Conservation (phyloP, 2,329 filamentous ascomycete species). For the Mollisiaceae sp. region DNA sequence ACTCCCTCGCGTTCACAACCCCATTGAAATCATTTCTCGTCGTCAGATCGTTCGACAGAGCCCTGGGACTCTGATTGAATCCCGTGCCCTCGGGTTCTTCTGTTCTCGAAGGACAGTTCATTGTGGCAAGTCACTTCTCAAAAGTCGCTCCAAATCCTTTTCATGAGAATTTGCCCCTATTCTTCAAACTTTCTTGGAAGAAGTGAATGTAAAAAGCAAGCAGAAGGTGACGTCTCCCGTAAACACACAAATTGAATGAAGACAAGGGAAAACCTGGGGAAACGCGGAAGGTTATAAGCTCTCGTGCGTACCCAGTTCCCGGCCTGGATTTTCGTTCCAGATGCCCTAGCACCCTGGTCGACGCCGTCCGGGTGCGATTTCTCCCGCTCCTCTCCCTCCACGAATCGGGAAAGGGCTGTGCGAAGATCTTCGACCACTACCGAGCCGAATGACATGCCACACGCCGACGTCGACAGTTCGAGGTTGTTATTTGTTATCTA, state of each 20-base stretch:
- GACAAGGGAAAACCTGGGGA: constrained; percentile 1
- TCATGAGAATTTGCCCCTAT: not conserved
- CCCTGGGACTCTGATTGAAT: constrained; percentile 66
- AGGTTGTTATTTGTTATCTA: not conserved
- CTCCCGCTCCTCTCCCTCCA: not conserved
- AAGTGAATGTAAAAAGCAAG: not conserved
- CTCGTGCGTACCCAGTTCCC: not conserved
- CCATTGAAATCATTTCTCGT: constrained; percentile 66
- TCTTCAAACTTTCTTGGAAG: not conserved
- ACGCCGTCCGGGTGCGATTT: constrained; percentile 5
- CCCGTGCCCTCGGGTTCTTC: constrained; percentile 59
- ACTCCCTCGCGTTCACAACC: constrained; percentile 61
- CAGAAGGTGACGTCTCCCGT: not conserved
- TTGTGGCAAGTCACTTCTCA: not conserved
- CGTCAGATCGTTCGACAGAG: constrained; percentile 62
- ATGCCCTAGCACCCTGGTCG: not conserved
- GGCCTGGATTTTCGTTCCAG: not conserved
- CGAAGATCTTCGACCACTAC: not conserved
- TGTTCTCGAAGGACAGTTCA: constrained; percentile 70
- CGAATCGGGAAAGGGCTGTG: not conserved
- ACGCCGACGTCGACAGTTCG: not conserved
- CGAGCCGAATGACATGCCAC: constrained; percentile 9
- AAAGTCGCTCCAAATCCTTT: not conserved
- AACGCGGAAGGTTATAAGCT: constrained; percentile 1
- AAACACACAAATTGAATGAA: not conserved